Conservation (phyloP, 306 rosid genomes). For the Cicer bijugum region DNA sequence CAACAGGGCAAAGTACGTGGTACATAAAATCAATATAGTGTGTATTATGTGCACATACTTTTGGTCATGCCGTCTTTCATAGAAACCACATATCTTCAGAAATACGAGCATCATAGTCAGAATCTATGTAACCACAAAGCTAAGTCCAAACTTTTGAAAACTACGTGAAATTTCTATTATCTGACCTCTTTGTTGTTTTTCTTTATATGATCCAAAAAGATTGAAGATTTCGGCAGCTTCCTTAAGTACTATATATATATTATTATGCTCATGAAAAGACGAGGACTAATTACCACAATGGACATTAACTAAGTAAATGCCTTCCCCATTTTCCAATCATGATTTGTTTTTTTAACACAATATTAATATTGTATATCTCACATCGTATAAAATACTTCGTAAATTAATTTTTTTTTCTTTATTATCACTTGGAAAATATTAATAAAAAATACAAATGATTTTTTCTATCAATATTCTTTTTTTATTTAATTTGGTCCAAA, state of each 20-base stretch:
- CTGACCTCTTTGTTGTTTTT: conserved; percentile 38
- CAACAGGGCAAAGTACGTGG: conserved; percentile 5
- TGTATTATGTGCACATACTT: conserved; percentile 3
- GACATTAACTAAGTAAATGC: conserved; percentile 23
- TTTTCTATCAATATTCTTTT: too few species aligned
- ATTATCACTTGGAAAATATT: too few species aligned
- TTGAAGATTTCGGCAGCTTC: conserved; percentile 46
- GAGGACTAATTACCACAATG: background rate
- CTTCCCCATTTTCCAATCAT: background rate
- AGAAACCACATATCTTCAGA: conserved; percentile 43
- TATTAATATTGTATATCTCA: too few species aligned
- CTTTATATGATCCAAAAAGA: conserved; percentile 32
- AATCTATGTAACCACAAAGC: conserved; percentile 33
- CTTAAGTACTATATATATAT: conserved; percentile 16
- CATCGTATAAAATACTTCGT: too few species aligned
- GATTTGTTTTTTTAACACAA: too few species aligned
- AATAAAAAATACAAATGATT: too few species aligned
- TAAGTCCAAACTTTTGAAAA: conserved; percentile 48
- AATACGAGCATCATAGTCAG: conserved; percentile 37
- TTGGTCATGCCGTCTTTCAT: conserved; percentile 36
- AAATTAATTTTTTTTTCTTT: too few species aligned
- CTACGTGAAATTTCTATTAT: conserved; percentile 52
- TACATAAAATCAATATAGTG: background rate
- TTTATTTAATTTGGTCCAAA: too few species aligned
- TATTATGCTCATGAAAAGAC: background rate